A percentile compares a stretch with the other conserved stretches of the same genome.
Evolutionary conservation across 441 rosid species (phyloP).

Genomic region (Mallotus japonicus): DNA sequence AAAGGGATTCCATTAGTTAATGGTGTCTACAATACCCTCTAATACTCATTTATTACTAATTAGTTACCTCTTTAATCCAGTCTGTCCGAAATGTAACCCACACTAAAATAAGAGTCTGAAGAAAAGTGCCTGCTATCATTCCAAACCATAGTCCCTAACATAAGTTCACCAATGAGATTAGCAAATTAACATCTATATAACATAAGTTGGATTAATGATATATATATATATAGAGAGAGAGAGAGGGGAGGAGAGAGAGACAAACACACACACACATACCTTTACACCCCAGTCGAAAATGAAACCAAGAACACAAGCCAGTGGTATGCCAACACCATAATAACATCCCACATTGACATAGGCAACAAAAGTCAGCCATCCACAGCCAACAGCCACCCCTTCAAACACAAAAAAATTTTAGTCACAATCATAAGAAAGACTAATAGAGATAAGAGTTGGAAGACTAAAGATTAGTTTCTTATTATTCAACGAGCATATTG

Average conservation of each 20-base stretch:
- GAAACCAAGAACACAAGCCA: constrained; percentile 51
- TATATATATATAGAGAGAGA: too few relatives aligned
- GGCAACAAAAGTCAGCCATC: constrained; percentile 37
- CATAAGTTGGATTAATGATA: too few relatives aligned
- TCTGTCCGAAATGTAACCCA: constrained; percentile 50
- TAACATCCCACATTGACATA: constrained; percentile 32
- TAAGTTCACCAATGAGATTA: too few relatives aligned
- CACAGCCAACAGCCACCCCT: constrained; percentile 28
- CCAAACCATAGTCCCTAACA: constrained; percentile 73
- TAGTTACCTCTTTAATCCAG: constrained; percentile 58
- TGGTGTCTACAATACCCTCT: too few relatives aligned
- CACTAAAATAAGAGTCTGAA: constrained; percentile 57
- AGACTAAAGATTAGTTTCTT: too few relatives aligned
- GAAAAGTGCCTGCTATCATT: constrained; percentile 56
- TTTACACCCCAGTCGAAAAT: constrained; percentile 40
- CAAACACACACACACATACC: constrained; percentile 21
- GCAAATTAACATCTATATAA: too few relatives aligned
- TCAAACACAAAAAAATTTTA: neutral
- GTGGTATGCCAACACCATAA: constrained; percentile 52
- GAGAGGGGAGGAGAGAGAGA: too few relatives aligned
- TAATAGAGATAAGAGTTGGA: too few relatives aligned
- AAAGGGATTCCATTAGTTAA: too few relatives aligned
- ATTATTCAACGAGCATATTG: too few relatives aligned
- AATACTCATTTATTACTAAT: too few relatives aligned
- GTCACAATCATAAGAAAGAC: neutral